These are phyloP conservation scores for Fusarium incarnatum DNA, from an alignment of 2,329 filamentous ascomycete genomes.

Conservation along the genomic window DNA sequence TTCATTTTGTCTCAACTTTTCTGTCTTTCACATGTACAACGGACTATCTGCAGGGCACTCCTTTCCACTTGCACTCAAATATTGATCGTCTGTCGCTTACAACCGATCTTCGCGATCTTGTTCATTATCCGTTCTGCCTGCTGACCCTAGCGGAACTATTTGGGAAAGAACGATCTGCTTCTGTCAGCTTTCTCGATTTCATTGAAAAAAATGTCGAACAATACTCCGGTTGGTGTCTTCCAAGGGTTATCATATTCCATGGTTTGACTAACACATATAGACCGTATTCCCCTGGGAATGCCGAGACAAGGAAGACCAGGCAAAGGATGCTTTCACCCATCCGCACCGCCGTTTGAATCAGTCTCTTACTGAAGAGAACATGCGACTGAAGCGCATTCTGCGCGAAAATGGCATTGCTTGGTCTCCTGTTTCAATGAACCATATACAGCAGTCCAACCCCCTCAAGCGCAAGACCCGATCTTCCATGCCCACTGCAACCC, in stretches of 20 bases:
- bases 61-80: not conserved
- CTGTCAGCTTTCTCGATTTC: slow-evolving; percentile 15
- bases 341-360: slow-evolving; percentile 62
- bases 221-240: slow-evolving; percentile 35
- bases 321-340: slow-evolving; percentile 60
- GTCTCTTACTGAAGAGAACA: slow-evolving; percentile 61
- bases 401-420: slow-evolving; percentile 65
- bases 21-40: slow-evolving; percentile 2
- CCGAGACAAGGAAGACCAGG: slow-evolving; percentile 64
- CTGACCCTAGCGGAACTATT: slow-evolving; percentile 4
- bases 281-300: slow-evolving; percentile 61
- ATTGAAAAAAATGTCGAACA: slow-evolving; percentile 36
- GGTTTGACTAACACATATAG: slow-evolving; percentile 43
- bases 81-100: not conserved
- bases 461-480: slow-evolving; percentile 51
- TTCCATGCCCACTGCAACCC: slow-evolving; percentile 49
- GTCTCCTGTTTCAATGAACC: slow-evolving; percentile 55
- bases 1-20: not conserved
- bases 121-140: not conserved
- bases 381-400: slow-evolving; percentile 62
- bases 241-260: not conserved
- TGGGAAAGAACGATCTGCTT: slow-evolving; percentile 10
- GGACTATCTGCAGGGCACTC: not conserved
- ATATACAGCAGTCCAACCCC: slow-evolving; percentile 49
- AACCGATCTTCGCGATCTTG: not conserved